phyloP scores from a whole-genome alignment of 148 eudicot genomes.

The Amaranthus cruentus region DNA sequence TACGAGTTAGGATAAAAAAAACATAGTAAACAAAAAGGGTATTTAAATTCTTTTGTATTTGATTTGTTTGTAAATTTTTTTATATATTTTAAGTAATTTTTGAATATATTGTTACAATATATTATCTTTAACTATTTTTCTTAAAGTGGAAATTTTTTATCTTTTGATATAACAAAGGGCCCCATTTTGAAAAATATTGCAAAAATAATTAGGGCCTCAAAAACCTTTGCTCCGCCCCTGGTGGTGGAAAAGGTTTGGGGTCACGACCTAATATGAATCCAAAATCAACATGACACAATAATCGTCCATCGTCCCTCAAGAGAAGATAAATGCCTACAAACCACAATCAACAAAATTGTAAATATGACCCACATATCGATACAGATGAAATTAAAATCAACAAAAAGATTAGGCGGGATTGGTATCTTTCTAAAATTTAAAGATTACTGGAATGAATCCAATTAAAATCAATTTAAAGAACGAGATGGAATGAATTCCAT shows the following conservation, averaged over 20 bases:
- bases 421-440: neutral
- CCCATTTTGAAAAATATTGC: too few relatives aligned
- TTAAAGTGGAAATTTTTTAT: too few relatives aligned
- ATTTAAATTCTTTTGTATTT: too few relatives aligned
- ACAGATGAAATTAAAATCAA: neutral
- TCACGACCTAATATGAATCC: slow-evolving; percentile 94
- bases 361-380: neutral
- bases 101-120: too few relatives aligned
- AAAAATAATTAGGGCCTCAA: too few relatives aligned
- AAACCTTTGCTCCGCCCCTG: slow-evolving; percentile 56
- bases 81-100: too few relatives aligned
- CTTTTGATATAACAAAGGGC: too few relatives aligned
- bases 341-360: slow-evolving; percentile 20
- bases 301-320: slow-evolving; percentile 83
- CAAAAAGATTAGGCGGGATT: neutral
- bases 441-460: slow-evolving; percentile 44
- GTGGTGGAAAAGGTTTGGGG: slow-evolving; percentile 99
- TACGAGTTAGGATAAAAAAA: too few relatives aligned
- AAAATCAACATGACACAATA: slow-evolving; percentile 86
- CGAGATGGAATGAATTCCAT: slow-evolving; percentile 92
- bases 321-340: slow-evolving; percentile 85
- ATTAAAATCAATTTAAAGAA: slow-evolving; percentile 62
- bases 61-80: too few relatives aligned
- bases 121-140: too few relatives aligned
- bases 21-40: too few relatives aligned